Evolutionary conservation across 768 basidiomycete genomes (phyloP), one percentile per base, ranked within the genome.

Genomic region (Mycena kentingensis): DNA sequence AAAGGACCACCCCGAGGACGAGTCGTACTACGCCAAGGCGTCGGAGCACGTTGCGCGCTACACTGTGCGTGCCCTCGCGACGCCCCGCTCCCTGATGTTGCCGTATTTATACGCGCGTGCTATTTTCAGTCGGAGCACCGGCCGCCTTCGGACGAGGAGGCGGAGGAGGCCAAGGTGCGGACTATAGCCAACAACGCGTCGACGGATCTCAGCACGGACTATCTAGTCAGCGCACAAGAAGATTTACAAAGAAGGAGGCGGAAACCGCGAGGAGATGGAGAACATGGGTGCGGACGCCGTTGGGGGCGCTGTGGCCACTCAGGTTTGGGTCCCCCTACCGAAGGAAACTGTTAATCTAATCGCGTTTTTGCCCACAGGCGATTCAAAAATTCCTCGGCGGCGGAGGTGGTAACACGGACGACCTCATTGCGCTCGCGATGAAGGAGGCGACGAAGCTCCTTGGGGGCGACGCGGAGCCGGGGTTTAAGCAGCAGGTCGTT

Each of bases 401-500:
- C 15, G 56, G 56, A 15, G 44, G 44, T 22, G 29, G 26, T 5
- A 32, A n/a, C 25, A 11, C 29, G 6, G 21, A 50, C 16, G 36
- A 53, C 10, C 46, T 60, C 25, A 18, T 60, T 21, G 28, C 43
- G 24, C 12, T 55, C 7, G 54, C 36, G 19, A 49, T 60, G 53
- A 41, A 15, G 4, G 32, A 55, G 47, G 58, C 51, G 27, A 55
- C 36, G 37, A 7, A 21, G 24, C 31, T 60, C 16, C n/a, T 60
- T 4, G 46, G 49, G 45, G 45, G 49, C 16, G 24, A 16, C 37
- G 43, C 36, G 10, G 36, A 39, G 26, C 10, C 38, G 1, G 51
- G 37, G 10, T 39, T 60, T 32, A 60, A 60, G 49, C 22, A n/a
- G 6, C 3, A 16, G 26, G 54, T 55, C 27, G 55, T 60, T 53